phyloP scores from a whole-genome alignment of 129 eudicot species.

The Lonicera japonica region DNA sequence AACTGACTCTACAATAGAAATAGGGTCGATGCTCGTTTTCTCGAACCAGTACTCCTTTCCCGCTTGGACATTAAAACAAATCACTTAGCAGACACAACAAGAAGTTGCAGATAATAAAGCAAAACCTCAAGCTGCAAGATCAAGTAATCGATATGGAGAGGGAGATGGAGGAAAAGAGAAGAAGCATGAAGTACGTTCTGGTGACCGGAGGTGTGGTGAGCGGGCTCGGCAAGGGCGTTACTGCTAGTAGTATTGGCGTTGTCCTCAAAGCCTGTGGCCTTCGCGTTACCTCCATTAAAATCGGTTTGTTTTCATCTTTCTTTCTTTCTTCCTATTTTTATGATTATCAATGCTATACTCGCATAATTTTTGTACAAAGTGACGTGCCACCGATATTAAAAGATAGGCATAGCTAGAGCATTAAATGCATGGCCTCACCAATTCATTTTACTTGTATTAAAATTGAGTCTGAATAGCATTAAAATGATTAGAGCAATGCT shows the following conservation, averaged over 20 bases:
- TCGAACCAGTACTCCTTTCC: neutral
- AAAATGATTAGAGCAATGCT: too few relatives aligned
- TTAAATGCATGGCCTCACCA: too few relatives aligned
- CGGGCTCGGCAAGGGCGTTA: conserved; percentile 96
- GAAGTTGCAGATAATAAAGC: too few relatives aligned
- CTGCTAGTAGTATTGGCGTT: conserved; percentile 90
- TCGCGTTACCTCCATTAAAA: conserved; percentile 87
- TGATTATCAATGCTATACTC: too few relatives aligned
- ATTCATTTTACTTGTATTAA: too few relatives aligned
- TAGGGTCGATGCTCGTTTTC: neutral
- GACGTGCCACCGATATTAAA: too few relatives aligned
- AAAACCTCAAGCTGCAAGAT: neutral
- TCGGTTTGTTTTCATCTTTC: conserved; percentile 35
- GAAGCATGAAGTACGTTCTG: conserved; percentile 77
- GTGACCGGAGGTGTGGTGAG: conserved; percentile 98
- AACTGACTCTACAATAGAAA: too few relatives aligned
- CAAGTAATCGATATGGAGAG: neutral
- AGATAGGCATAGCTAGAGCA: too few relatives aligned
- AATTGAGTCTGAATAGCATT: too few relatives aligned
- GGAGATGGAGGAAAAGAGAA: neutral
- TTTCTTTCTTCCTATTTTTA: too few relatives aligned
- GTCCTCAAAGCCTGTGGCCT: conserved; percentile 95
- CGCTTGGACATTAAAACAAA: conserved; percentile 35
- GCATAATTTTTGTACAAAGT: too few relatives aligned
- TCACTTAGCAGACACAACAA: conserved; percentile 14